Conservation (phyloP, 805 yeast genomes). For the Brettanomyces anomalus region DNA sequence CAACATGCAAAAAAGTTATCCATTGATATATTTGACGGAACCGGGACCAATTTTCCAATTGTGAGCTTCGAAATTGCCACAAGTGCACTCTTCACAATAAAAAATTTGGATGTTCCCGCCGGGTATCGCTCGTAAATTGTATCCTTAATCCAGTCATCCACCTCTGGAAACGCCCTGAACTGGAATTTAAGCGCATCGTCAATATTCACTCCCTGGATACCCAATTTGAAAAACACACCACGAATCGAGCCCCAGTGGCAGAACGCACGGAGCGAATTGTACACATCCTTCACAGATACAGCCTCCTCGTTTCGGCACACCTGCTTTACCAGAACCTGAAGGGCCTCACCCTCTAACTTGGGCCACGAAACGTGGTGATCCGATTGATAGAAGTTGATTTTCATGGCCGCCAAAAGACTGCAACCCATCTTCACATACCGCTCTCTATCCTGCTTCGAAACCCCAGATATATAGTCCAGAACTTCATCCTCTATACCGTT, state of each 20-base stretch:
- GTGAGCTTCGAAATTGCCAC: constrained; percentile 27
- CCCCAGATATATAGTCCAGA: constrained; percentile 23
- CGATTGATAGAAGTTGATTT: constrained; percentile 44
- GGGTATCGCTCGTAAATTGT: constrained; percentile 39
- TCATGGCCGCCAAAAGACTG: constrained; percentile 34
- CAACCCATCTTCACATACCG: constrained; percentile 34
- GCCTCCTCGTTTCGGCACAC: constrained; percentile 27
- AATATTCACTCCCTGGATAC: constrained; percentile 29
- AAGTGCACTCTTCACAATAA: constrained; percentile 32
- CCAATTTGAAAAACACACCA: constrained; percentile 35
- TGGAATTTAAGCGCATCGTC: constrained; percentile 20
- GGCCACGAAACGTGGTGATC: constrained; percentile 44
- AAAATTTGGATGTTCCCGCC: constrained; percentile 42
- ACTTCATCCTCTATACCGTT: constrained; percentile 22
- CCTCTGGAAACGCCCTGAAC: constrained; percentile 35
- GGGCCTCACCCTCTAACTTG: constrained; percentile 36
- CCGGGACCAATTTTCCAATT: constrained; percentile 30
- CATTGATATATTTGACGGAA: constrained; percentile 23
- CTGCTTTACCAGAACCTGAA: constrained; percentile 29
- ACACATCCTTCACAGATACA: constrained; percentile 31
- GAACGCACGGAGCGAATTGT: constrained; percentile 40
- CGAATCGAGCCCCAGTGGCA: constrained; percentile 48
- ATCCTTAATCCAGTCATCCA: constrained; percentile 29
- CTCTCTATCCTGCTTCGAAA: constrained; percentile 15
- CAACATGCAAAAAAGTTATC: constrained; percentile 32